These are phyloP conservation scores for Alternaria consortialis DNA, from an alignment of 2,329 filamentous ascomycete genomes.

Conservation along the genomic window DNA sequence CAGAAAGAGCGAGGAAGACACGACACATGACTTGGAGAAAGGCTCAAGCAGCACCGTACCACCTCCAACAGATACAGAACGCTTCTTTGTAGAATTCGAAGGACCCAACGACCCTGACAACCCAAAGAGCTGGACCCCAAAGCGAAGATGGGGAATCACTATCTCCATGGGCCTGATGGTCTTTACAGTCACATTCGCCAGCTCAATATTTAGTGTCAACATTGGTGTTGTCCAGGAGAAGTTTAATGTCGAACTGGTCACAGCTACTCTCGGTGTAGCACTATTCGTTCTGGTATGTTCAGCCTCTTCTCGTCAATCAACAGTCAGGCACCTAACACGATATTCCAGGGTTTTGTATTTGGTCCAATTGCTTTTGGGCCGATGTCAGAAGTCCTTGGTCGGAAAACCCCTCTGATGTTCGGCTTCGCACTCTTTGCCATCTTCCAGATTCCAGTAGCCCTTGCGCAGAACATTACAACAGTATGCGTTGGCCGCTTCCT, in stretches of 20 bases:
- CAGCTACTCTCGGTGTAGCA: constrained; percentile 59
- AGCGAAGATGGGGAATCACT: constrained; percentile 74
- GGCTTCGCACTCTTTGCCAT: constrained; percentile 51
- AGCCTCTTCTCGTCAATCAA: neutral
- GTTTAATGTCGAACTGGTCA: constrained; percentile 57
- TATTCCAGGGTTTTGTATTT: constrained; percentile 60
- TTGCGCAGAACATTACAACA: constrained; percentile 60
- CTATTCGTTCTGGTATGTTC: constrained; percentile 55
- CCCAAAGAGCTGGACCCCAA: constrained; percentile 74
- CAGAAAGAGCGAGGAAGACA: constrained; percentile 17
- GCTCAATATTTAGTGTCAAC: constrained; percentile 68
- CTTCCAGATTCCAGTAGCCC: constrained; percentile 52
- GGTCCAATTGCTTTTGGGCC: constrained; percentile 56
- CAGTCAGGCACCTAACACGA: neutral
- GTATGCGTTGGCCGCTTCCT: constrained; percentile 63
- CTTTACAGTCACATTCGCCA: constrained; percentile 58
- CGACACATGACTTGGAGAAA: constrained; percentile 19
- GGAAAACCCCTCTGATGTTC: constrained; percentile 45
- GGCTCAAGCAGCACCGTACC: neutral
- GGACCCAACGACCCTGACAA: constrained; percentile 74
- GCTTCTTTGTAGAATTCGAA: constrained; percentile 73
- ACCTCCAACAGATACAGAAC: constrained; percentile 25
- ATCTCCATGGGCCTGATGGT: constrained; percentile 64
- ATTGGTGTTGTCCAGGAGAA: constrained; percentile 62
- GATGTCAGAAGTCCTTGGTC: constrained; percentile 61